Evolutionary conservation across 2,329 filamentous ascomycete species (phyloP), one percentile per base, ranked within the genome.

Genomic region (Alternaria ethzedia): DNA sequence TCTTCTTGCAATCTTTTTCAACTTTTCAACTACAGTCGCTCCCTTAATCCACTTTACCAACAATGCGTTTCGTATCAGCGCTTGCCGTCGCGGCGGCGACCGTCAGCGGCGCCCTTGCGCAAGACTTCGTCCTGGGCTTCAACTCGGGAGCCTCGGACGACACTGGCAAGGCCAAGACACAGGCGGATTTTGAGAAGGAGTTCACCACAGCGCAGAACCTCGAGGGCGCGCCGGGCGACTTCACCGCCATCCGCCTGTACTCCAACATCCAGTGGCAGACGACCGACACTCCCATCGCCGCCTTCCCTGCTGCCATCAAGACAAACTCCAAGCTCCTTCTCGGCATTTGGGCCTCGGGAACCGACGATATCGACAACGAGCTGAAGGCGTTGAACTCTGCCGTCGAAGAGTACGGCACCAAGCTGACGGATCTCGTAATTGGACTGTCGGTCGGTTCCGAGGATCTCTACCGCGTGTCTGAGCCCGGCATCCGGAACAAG

Each of bases 201-300:
- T 93, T 92, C 85, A 86, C 83, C 70, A 82, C 85, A 2, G 90
- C 91, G 12, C 84, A 88, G 70, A 83, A 82, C 56, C 87, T 94
- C 9, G 81, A 84, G 30, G 89, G 89, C 54, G 88, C 90, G 43
- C 82, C 90, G 41, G 82, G 84, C 21, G 87, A 87, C 55, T 93
- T 91, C 83, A 90, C 82, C 72, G 89, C 87, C 62, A 90, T 89
- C 52, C 88, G 91, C 64, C 84, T 93, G 26, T 93, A 90, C 82
- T 92, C 90, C 71, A 92, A 88, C 85, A 84, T 91, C 55, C 90
- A 93, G 85, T 86, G 80, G 28, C 88, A 87, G 67, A 89, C 90
- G 5, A 79, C 86, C 65, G 88, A 85, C 79, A 84, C 85, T 17
- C 87, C 88, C 70, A 93, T 91, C 75, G 83, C 86, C 46, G 78